phyloP scores from a whole-genome alignment of 164 flowering plant genomes.

The Berberis vulgaris region DNA sequence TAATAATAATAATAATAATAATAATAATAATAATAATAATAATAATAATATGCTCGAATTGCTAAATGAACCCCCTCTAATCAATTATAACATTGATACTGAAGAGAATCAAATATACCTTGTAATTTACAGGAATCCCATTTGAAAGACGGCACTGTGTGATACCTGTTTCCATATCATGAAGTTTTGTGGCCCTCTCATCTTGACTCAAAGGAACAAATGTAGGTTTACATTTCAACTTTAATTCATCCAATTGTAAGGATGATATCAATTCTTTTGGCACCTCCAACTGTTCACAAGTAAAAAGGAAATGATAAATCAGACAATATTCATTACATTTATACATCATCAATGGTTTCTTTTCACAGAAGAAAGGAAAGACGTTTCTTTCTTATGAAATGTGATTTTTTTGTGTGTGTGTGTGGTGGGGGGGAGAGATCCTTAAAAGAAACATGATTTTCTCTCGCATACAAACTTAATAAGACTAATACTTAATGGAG shows the following conservation, averaged over 20 bases:
- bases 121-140: constrained; percentile 93
- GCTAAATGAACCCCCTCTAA: not conserved
- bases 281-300: constrained; percentile 72
- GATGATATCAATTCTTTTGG: constrained; percentile 81
- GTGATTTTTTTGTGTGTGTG: no score
- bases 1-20: no score
- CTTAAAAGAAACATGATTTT: no score
- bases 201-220: constrained; percentile 55
- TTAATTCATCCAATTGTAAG: constrained; percentile 54
- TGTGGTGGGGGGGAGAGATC: no score
- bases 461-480: no score
- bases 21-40: no score
- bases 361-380: no score
- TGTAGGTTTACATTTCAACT: constrained; percentile 40
- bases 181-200: constrained; percentile 28
- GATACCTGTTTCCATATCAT: constrained; percentile 89
- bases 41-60: no score
- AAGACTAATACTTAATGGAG: no score
- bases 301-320: not conserved
- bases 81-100: not conserved
- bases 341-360: not conserved
- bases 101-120: constrained; percentile 33
- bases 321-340: no score
- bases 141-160: constrained; percentile 79
- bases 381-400: no score